Percentiles rank a stretch among this genome's conserved stretches.
These are phyloP conservation scores for Tephrocybe sp. DNA, from an alignment of 768 basidiomycete species.

Conservation along the genomic window DNA sequence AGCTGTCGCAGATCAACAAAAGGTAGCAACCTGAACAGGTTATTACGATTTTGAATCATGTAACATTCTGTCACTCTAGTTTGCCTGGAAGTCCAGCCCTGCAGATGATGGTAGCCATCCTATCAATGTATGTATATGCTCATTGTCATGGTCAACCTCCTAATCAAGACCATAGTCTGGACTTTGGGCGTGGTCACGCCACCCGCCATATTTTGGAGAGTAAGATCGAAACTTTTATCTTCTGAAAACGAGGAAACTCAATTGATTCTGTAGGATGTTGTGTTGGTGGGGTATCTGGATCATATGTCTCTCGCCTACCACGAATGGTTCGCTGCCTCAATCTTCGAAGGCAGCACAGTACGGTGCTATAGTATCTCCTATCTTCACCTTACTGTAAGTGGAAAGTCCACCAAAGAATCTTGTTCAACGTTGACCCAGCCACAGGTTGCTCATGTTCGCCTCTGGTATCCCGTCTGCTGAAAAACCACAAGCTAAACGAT, in stretches of 20 bases:
- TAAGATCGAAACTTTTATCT: slow-evolving; percentile 27
- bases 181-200: slow-evolving; percentile 56
- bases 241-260: not conserved
- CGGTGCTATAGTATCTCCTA: slow-evolving; percentile 56
- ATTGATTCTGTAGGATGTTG: slow-evolving; percentile 39
- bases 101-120: slow-evolving; percentile 39
- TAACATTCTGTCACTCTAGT: not conserved
- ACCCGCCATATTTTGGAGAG: slow-evolving; percentile 75
- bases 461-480: slow-evolving; percentile 71
- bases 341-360: slow-evolving; percentile 54
- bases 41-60: not conserved
- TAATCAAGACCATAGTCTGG: slow-evolving; percentile 32
- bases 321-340: slow-evolving; percentile 47
- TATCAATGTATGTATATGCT: slow-evolving; percentile 33
- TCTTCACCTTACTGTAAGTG: slow-evolving; percentile 62
- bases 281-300: slow-evolving; percentile 71
- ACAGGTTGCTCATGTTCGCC: slow-evolving; percentile 58
- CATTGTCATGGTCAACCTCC: not conserved
- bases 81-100: slow-evolving; percentile 33
- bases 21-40: no score
- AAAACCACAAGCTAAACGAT: slow-evolving; percentile 60
- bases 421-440: not conserved
- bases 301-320: slow-evolving; percentile 55
- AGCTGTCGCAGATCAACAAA: slow-evolving; percentile 54
- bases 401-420: no score